Percentiles rank a stretch among this genome's conserved stretches.
Conservation (phyloP, 352 stramenopile genomes). For the Phytophthora multivora region DNA sequence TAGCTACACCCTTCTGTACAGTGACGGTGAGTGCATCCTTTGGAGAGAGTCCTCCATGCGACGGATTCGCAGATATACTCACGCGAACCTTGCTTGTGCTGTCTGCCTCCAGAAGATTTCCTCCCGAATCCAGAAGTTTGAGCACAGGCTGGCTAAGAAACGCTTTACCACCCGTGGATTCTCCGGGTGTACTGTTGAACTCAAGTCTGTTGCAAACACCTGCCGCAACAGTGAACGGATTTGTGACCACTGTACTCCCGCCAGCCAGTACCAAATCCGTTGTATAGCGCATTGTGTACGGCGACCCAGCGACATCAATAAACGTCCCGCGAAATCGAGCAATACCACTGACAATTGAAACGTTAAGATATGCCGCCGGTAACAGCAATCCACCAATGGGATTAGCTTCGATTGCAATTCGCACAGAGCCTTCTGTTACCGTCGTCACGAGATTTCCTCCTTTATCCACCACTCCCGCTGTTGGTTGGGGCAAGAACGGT, state of each 20-base stretch:
- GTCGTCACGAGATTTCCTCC: constrained; percentile 69
- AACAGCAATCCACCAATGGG: constrained; percentile 56
- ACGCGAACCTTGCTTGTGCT: constrained; percentile 69
- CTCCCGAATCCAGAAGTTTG: constrained; percentile 75
- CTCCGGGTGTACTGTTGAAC: constrained; percentile 41
- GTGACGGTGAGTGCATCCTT: constrained; percentile 39
- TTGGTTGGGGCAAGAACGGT: constrained; percentile 76
- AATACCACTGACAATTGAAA: constrained; percentile 57
- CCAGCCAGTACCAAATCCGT: constrained; percentile 60
- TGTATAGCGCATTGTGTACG: constrained; percentile 76
- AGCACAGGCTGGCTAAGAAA: constrained; percentile 81
- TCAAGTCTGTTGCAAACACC: constrained; percentile 59
- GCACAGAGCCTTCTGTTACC: constrained; percentile 54
- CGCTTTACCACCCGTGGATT: constrained; percentile 66
- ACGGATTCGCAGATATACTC: constrained; percentile 76
- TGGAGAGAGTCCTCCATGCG: constrained; percentile 52
- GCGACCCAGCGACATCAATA: constrained; percentile 80
- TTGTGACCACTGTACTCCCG: constrained; percentile 63
- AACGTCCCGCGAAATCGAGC: constrained; percentile 66
- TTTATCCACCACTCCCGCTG: constrained; percentile 77
- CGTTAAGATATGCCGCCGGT: constrained; percentile 48
- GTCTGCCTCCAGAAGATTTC: constrained; percentile 69
- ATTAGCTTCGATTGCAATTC: constrained; percentile 75
- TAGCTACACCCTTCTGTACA: constrained; percentile 58
- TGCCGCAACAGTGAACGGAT: constrained; percentile 76